Base-by-base conservation (phyloP, 2,329 filamentous ascomycete genomes). In the Ophiosphaerella herpotricha region DNA sequence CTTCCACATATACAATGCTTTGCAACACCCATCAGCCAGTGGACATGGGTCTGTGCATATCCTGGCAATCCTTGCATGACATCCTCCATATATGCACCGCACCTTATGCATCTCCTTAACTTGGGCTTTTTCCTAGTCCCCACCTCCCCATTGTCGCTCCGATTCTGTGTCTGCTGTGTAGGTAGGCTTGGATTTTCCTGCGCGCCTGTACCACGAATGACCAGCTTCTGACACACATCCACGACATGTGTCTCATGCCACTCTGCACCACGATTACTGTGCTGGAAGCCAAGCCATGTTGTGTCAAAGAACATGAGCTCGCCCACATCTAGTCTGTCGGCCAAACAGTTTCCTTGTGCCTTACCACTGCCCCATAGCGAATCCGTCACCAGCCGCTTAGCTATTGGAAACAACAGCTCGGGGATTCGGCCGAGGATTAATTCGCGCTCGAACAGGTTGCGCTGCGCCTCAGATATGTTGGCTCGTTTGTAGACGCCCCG, bases 231-330 rank as follows among this genome's bases (percentile, higher is more conserved):
- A 32, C 85, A 72, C 24, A 83, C 78, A 63, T 85, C 84, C 7
- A 80, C 77, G 21, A 87, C 78, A 64, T 85, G 80, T 26, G 78
- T 75, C n/a, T 80, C 78, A 54, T 82, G 82, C 70, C 87, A 90
- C 8, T 80, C 72, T 56, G 85, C 82, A 4, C 80, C 82, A 14
- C 76, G 75, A 12, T 73, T 72, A 51, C 86, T 83, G 45, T 86
- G 81, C 8, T 82, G 80, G 12, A 90, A 77, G 5, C 88, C 87
- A 9, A 94, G 77, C 67, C 89, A 82, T 41, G 79, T 79, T 47
- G 86, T 90, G 66, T 94, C 84, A 41, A 84, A 83, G 72, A 91
- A 88, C 74, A 89, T 89, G 41, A 96, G 78, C 52, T 81, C 81
- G 8, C 86, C 82, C 24, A 84, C 80, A 57, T 94, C 85, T 9